Evolutionary conservation across 768 basidiomycete genomes (phyloP), one percentile per base, ranked within the genome.

Genomic region (Lactarius vividus): DNA sequence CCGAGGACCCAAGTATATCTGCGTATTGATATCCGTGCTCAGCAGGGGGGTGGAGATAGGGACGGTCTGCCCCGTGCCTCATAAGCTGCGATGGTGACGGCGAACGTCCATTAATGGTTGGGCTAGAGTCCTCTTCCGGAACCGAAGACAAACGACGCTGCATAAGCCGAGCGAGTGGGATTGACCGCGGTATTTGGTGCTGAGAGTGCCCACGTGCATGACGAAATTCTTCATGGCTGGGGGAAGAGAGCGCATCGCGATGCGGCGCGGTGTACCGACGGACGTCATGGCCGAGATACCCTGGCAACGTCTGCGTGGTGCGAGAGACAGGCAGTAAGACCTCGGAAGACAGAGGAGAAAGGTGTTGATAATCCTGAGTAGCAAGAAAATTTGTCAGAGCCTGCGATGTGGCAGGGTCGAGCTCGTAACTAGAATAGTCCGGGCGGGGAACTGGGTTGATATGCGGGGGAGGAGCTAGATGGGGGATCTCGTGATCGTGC

Each of bases 71-170:
- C 6, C 66, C 56, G 28, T 57, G 40, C 33, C 61, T 63, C 35
- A 49, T 49, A 10, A 54, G 42, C 20, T 56, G 61, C 44, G 69
- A 31, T 13, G 67, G 68, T 40, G 70, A 70, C 35, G 68, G 64
- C 18, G 70, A 69, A 55, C 63, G 64, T 18, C 68, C 64, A 46
- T 69, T 68, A 20, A 66, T 63, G 11, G 64, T 63, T 23, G 64
- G 67, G 42, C 57, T 59, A 13, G 68, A 59, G 52, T 84, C 83
- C 76, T 88, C 87, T 73, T 91, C 89, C 0, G 83, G 82, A 1
- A 90, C 88, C 9, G 85, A 82, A 18, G 89, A 86, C 46, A 91
- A 76, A 35, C 85, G 83, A 28, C 85, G 83, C 72, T 89, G 87
- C 62, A 88, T 79, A 28, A 87, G 79, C 37, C 83, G 83, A n/a